Conservation (phyloP, 2,329 filamentous ascomycete species). For the Colletotrichum sublineola region DNA sequence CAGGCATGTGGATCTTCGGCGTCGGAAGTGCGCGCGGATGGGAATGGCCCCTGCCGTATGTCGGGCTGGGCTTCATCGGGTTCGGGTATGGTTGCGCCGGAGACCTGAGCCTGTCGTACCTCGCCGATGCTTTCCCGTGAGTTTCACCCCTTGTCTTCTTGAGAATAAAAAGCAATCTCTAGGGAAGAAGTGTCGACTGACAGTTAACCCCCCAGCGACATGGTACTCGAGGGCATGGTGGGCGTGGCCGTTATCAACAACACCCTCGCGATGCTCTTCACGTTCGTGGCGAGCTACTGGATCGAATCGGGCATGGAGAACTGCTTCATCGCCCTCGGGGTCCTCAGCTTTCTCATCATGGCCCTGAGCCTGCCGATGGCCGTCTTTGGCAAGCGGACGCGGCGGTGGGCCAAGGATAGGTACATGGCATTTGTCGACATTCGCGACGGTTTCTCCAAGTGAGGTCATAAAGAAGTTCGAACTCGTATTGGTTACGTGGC, state of each 20-base stretch:
- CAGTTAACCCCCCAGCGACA: slow-evolving; percentile 50
- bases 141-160: neutral
- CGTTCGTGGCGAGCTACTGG: slow-evolving; percentile 65
- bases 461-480: neutral
- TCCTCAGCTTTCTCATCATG: slow-evolving; percentile 64
- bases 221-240: slow-evolving; percentile 70
- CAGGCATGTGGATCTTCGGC: slow-evolving; percentile 66
- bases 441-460: slow-evolving; percentile 54
- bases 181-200: neutral
- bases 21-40: slow-evolving; percentile 64
- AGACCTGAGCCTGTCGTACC: slow-evolving; percentile 67
- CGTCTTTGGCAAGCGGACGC: slow-evolving; percentile 63
- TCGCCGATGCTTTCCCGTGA: slow-evolving; percentile 66
- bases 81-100: slow-evolving; percentile 72
- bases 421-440: slow-evolving; percentile 63
- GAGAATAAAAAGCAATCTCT: neutral
- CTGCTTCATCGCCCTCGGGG: slow-evolving; percentile 65
- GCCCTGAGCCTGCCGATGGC: slow-evolving; percentile 67
- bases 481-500: neutral
- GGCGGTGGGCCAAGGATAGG: slow-evolving; percentile 60
- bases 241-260: slow-evolving; percentile 71
- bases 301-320: slow-evolving; percentile 60
- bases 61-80: slow-evolving; percentile 69
- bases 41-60: slow-evolving; percentile 66
- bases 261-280: slow-evolving; percentile 66